Evolutionary conservation across 2,329 filamentous ascomycete genomes (phyloP), one percentile per base, ranked within the genome.

Genomic region (Neofusicoccum ribis): DNA sequence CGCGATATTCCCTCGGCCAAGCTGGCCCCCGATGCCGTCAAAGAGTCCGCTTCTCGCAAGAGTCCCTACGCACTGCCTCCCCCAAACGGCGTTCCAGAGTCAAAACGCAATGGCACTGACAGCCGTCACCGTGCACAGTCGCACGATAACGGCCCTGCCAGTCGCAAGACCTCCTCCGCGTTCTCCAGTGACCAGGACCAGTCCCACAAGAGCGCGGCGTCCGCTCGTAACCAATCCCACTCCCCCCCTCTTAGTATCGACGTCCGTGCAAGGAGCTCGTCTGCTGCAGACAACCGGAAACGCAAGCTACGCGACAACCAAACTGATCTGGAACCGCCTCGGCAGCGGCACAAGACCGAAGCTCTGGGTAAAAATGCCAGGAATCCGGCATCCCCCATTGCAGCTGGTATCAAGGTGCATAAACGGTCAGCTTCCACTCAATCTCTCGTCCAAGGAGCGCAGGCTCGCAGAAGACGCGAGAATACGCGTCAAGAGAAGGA

Each of bases 351-450:
- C 31, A 77, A 76, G 68, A 77, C 73, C 27, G 77, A 79, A 60
- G 72, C 72, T 3, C 63, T 73, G n/a, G 72, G 72, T 51, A 67
- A 63, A 62, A 62, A 65, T 12, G 47, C 65, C 14, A 34, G 61
- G 56, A 72, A 74, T 66, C 72, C 74, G 39, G 71, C 71, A 20
- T 78, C 76, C 2, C 75, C 76, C 41, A 72, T 72, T 14, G 74
- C 73, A 0, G 70, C 74, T 44, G 74, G 72, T 39, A 69, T 77
- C 54, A 72, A 74, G n/a, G 64, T 69, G 1, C 76, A 78, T 72
- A 76, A 76, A 67, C 73, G 76, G 31, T 78, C 76, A 14, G 74
- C 76, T 51, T 78, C 76, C 14, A 77, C 76, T 1, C 76, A 78
- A 46, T 77, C 76, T 8, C 61, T 71, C 20, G 65, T 73, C 20